Base-by-base conservation (phyloP, 768 basidiomycete genomes). In the Pulveroboletus sp. region DNA sequence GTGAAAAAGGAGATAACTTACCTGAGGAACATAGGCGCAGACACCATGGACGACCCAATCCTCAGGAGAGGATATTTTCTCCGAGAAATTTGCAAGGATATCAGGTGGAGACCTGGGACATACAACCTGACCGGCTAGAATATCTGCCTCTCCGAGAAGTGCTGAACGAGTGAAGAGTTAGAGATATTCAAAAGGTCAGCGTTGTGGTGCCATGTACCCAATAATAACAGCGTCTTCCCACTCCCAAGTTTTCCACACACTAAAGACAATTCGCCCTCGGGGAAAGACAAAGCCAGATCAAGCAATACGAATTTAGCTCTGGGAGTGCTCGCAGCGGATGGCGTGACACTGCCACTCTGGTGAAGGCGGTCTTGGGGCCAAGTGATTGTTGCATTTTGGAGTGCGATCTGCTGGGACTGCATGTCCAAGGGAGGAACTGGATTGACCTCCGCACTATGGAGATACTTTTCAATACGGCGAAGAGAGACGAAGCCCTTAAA, bases 161-260 rank as follows among this genome's bases (percentile, higher is more conserved):
- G 85, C 86, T 83, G 56, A 43, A 49, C 12, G 7, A 38, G 24
- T 5, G 11, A 50, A 17, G 43, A 18, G 41, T 61, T 57, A 61
- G 49, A 17, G 38, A 24, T n/a, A 41, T n/a, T 36, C 35, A 31
- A 9, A 47, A 8, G 6, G 3, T 8, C 5, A 35, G n/a, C 12
- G 24, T 39, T 18, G 31, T 26, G 17, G 15, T 18, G 24, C 38
- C 5, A 46, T 64, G 5, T 55, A 78, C 87, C 77, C 30, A 87
- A 74, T n/a, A 95, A 70, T 28, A 95, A 65, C 6, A 96, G 70
- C 0, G 92, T 89, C 71, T 95, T 96, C 26, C 93, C 93, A 15
- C 86, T 86, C 4, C 91, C 93, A 9, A 95, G 74, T 61, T 92
- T 90, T 2, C 93, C 93, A 60, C 91, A 93, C 15, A 96, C 78